Percentiles rank a stretch among this genome's conserved stretches.
Evolutionary conservation across 306 rosid genomes (phyloP).

Genomic region (Luffa acutangula): DNA sequence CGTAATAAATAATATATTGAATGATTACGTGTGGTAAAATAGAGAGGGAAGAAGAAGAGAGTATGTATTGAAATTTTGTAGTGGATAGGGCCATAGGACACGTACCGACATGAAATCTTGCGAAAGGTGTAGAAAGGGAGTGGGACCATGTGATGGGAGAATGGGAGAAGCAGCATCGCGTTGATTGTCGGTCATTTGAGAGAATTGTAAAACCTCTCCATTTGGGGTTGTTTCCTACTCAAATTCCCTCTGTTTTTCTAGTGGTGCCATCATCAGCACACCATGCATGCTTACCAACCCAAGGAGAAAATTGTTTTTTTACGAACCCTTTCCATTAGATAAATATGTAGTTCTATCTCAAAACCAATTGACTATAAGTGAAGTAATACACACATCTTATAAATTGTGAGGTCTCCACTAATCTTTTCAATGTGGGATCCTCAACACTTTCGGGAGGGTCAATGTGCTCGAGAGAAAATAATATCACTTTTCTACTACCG

Average conservation of each 20-base stretch:
- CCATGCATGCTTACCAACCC: neutral
- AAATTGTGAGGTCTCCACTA: too few species aligned
- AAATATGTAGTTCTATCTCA: too few species aligned
- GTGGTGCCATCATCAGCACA: neutral
- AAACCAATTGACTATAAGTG: too few species aligned
- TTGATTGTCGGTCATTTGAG: neutral
- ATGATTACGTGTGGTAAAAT: neutral
- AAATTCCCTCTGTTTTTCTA: neutral
- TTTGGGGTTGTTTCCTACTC: neutral
- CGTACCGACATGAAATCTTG: constrained; percentile 8
- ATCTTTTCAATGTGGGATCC: too few species aligned
- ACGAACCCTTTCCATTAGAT: too few species aligned
- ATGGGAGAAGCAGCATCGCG: neutral
- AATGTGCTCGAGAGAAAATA: neutral
- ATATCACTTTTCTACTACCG: too few species aligned
- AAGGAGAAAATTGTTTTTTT: too few species aligned
- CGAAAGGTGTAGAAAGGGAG: neutral
- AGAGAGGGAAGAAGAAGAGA: neutral
- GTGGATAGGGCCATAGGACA: neutral
- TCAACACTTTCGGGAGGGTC: neutral
- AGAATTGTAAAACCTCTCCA: neutral
- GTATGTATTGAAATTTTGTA: neutral
- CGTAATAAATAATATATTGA: neutral
- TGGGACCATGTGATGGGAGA: neutral
- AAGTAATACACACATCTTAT: too few species aligned